Evolutionary conservation across 441 rosid genomes (phyloP).

Genomic region (Populus hybrid): DNA sequence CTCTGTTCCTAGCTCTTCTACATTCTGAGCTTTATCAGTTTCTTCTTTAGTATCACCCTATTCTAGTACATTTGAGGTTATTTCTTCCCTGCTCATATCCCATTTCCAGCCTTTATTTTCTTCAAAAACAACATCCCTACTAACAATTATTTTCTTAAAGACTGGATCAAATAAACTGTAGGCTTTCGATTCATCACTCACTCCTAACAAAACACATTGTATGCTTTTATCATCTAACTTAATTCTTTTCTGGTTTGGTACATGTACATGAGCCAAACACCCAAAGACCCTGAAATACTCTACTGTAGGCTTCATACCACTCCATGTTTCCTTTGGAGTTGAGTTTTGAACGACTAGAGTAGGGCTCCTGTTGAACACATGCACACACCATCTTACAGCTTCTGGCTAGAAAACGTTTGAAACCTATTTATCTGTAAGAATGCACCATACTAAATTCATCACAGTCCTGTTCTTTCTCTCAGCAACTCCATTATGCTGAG

Average conservation of each 20-base stretch:
- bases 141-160: no score
- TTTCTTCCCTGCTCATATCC: neutral
- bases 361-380: no score
- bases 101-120: no score
- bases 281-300: neutral
- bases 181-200: neutral
- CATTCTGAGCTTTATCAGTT: no score
- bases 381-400: neutral
- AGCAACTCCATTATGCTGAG: rapidly evolving
- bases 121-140: no score
- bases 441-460: neutral
- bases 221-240: neutral
- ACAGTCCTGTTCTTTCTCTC: rapidly evolving
- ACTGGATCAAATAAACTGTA: no score
- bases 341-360: no score
- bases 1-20: no score
- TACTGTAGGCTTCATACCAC: neutral
- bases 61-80: no score
- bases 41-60: no score
- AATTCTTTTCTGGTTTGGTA: neutral
- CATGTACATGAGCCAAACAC: neutral
- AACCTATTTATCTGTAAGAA: neutral
- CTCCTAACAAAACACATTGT: no score
- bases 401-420: neutral
- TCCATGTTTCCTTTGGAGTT: neutral